A percentile compares a stretch with the other conserved stretches of the same genome.
phyloP scores from a whole-genome alignment of 306 rosid genomes.

The Astragalus glycyphyllos region DNA sequence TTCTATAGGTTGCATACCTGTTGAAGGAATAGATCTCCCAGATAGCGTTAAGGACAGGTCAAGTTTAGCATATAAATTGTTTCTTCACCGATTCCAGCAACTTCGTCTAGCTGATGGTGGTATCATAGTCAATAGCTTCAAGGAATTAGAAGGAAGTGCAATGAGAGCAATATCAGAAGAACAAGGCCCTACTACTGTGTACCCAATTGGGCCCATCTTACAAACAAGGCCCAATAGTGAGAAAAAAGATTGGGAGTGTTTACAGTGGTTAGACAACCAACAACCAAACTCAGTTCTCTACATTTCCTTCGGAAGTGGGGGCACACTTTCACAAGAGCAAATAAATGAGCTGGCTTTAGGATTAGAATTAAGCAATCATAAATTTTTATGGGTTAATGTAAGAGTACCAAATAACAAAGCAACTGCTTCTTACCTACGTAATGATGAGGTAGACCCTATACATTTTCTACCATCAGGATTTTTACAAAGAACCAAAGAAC shows the following conservation, averaged over 20 bases:
- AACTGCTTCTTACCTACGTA: conserved; percentile 35
- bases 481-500: conserved; percentile 41
- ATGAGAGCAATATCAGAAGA: conserved; percentile 9
- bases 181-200: conserved; percentile 4
- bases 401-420: conserved; percentile 46
- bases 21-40: conserved; percentile 46
- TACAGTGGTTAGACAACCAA: conserved; percentile 49
- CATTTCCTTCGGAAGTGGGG: conserved; percentile 56
- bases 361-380: conserved; percentile 45
- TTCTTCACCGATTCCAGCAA: conserved; percentile 33
- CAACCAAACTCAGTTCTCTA: conserved; percentile 42
- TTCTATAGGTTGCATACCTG: conserved; percentile 41
- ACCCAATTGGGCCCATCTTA: conserved; percentile 46
- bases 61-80: conserved; percentile 38
- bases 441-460: conserved; percentile 28
- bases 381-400: conserved; percentile 48
- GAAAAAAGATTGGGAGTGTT: conserved; percentile 28
- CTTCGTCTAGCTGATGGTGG: conserved; percentile 47
- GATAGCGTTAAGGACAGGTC: conserved; percentile 41
- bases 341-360: conserved; percentile 50
- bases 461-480: conserved; percentile 46
- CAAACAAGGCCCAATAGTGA: conserved; percentile 8
- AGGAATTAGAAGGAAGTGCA: conserved; percentile 43
- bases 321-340: conserved; percentile 48
- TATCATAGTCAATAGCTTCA: conserved; percentile 43